Conservation (phyloP, 139 green algal species). For the Diplosphaera chodatii region DNA sequence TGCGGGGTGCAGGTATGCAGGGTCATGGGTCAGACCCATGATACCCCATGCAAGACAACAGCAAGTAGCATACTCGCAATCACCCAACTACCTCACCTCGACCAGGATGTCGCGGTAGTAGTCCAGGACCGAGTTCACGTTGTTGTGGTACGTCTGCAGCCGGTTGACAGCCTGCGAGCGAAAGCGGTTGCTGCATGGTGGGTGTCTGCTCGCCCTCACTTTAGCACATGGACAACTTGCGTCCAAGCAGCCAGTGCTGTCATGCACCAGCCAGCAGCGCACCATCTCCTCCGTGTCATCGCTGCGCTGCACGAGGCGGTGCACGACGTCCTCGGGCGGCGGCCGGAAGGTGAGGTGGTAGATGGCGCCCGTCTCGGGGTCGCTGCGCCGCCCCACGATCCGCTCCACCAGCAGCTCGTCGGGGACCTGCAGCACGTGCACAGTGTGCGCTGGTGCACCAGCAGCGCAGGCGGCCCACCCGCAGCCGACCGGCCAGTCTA, state of each 20-base stretch:
- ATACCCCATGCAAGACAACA: no score
- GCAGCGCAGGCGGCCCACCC: no score
- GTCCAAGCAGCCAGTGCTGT: no score
- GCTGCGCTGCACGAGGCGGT: constrained; percentile 66
- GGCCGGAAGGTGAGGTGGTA: constrained; percentile 90
- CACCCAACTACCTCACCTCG: constrained; percentile 36
- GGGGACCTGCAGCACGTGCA: constrained; percentile 68
- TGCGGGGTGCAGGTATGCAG: no score
- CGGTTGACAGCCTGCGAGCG: constrained; percentile 17
- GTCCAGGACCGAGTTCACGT: constrained; percentile 69
- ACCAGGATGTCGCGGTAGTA: constrained; percentile 72
- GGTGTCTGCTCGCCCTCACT: no score
- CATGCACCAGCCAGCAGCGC: no score
- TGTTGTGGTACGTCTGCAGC: constrained; percentile 67
- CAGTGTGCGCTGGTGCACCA: no score
- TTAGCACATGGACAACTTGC: no score
- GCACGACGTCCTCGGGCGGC: constrained; percentile 63
- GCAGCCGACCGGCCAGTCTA: no score
- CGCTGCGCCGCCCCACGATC: constrained; percentile 84
- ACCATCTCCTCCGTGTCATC: constrained; percentile 97
- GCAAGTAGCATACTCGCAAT: background rate
- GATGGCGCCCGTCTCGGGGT: constrained; percentile 91
- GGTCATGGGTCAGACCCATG: no score
- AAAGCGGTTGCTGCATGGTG: background rate
- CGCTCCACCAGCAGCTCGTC: constrained; percentile 90